phyloP scores from a whole-genome alignment of 805 yeast genomes.

The Candida wancherniae region DNA sequence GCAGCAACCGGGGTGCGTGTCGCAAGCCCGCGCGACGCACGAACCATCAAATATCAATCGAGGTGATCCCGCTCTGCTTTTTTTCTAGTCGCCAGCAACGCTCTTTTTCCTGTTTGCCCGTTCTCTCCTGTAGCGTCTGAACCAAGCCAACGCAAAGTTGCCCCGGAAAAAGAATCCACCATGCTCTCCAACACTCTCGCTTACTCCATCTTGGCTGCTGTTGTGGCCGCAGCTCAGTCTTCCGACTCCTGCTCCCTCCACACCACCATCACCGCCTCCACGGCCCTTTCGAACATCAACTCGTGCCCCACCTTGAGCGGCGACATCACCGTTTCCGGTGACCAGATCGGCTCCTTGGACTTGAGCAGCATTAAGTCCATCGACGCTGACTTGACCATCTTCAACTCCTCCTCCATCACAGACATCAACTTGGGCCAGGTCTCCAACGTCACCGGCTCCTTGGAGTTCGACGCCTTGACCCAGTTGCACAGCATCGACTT shows the following conservation, averaged over 20 bases:
- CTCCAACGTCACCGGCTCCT: constrained; percentile 31
- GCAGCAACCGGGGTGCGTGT: no score
- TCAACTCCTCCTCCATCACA: constrained; percentile 37
- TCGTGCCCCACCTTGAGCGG: constrained; percentile 42
- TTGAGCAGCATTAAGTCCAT: constrained; percentile 26
- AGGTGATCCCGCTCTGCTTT: no score
- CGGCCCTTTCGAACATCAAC: constrained; percentile 29
- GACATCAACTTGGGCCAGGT: constrained; percentile 28
- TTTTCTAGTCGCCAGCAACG: no score
- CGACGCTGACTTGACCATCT: constrained; percentile 28
- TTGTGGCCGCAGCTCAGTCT: constrained; percentile 8
- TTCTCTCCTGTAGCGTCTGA: no score
- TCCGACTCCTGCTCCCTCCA: constrained; percentile 34
- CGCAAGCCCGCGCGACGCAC: no score
- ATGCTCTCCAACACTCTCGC: constrained; percentile 3
- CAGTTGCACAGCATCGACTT: constrained; percentile 37
- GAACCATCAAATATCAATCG: no score
- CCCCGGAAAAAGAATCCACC: no score
- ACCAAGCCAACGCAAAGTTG: no score
- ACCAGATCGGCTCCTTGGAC: constrained; percentile 25
- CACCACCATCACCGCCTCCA: constrained; percentile 36
- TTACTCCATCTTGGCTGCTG: constrained; percentile 12
- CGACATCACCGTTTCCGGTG: constrained; percentile 33
- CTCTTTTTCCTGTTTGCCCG: no score
- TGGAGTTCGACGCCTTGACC: constrained; percentile 33